Percentiles rank a stretch among this genome's conserved stretches.
Conservation (phyloP, 768 basidiomycete species). For the Terana coerulea region DNA sequence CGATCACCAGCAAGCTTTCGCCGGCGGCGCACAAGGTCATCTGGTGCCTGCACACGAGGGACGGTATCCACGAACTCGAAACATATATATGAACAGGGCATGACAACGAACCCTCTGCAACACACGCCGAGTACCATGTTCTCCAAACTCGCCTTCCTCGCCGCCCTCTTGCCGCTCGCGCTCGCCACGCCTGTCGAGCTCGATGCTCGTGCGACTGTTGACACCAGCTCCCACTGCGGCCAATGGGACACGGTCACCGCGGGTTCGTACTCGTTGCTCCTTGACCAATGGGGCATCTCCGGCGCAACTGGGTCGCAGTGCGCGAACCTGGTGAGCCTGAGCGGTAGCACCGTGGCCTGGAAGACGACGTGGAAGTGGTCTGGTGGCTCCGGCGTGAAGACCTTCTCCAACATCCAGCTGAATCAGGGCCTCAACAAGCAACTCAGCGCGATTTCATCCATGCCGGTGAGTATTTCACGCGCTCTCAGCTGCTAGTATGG, state of each 20-base stretch:
- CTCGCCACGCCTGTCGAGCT: constrained; percentile 8
- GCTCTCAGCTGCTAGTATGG: no score
- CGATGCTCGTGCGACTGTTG: constrained; percentile 17
- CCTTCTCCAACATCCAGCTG: constrained; percentile 55
- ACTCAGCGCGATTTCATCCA: constrained; percentile 49
- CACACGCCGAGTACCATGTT: constrained; percentile 2
- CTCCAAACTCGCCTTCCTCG: background rate
- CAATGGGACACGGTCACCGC: constrained; percentile 49
- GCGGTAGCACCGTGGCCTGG: constrained; percentile 45
- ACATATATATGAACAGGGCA: no score
- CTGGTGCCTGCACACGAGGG: background rate
- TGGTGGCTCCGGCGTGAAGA: constrained; percentile 54
- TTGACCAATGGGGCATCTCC: constrained; percentile 43
- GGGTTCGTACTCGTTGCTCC: constrained; percentile 44
- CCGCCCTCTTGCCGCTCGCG: background rate
- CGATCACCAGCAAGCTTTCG: background rate
- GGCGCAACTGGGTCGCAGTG: constrained; percentile 48
- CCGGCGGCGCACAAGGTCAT: background rate
- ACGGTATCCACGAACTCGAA: background rate
- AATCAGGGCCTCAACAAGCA: constrained; percentile 48
- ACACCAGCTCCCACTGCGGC: constrained; percentile 33
- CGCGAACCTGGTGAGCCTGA: constrained; percentile 40
- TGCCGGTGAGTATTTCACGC: constrained; percentile 41
- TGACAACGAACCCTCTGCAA: no score
- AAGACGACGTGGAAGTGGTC: constrained; percentile 50